Percentiles rank a stretch among this genome's conserved stretches.
phyloP scores from a whole-genome alignment of 805 yeast genomes.

The Ogataea trehaloabstinens region DNA sequence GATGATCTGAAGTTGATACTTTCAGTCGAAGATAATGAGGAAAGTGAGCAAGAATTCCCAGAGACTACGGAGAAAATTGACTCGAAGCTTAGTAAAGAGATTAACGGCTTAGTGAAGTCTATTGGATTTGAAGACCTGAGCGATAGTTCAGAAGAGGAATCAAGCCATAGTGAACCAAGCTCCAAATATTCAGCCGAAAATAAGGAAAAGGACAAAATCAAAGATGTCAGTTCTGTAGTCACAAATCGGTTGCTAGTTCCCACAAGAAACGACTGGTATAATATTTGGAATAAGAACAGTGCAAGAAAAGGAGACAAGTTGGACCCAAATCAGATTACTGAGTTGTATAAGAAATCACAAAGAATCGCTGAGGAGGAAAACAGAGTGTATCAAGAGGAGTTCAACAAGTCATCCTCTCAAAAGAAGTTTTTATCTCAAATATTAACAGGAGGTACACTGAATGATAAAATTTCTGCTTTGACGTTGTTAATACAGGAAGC shows the following conservation, averaged over 20 bases:
- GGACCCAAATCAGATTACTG: conserved; percentile 55
- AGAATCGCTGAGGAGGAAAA: conserved; percentile 68
- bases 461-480: conserved; percentile 92
- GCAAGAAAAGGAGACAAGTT: conserved; percentile 34
- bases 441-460: conserved; percentile 86
- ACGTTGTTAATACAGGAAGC: conserved; percentile 93
- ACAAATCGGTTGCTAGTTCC: conserved; percentile 58
- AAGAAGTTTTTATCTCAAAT: conserved; percentile 86
- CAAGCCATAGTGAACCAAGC: conserved; percentile 28
- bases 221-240: conserved; percentile 46
- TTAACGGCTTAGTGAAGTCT: conserved; percentile 59
- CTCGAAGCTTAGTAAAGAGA: conserved; percentile 47
- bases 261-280: conserved; percentile 74
- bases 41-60: conserved; percentile 52
- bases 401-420: conserved; percentile 74
- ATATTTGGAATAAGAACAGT: conserved; percentile 42
- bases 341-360: conserved; percentile 65
- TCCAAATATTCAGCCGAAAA: conserved; percentile 21
- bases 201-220: conserved; percentile 25
- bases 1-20: conserved; percentile 69
- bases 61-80: conserved; percentile 41
- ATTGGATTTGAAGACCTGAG: conserved; percentile 57
- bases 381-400: conserved; percentile 65
- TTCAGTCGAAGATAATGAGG: conserved; percentile 47
- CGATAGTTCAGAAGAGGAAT: conserved; percentile 36